phyloP scores from a whole-genome alignment of 2,329 filamentous ascomycete species.

The Aureobasidium sp. region DNA sequence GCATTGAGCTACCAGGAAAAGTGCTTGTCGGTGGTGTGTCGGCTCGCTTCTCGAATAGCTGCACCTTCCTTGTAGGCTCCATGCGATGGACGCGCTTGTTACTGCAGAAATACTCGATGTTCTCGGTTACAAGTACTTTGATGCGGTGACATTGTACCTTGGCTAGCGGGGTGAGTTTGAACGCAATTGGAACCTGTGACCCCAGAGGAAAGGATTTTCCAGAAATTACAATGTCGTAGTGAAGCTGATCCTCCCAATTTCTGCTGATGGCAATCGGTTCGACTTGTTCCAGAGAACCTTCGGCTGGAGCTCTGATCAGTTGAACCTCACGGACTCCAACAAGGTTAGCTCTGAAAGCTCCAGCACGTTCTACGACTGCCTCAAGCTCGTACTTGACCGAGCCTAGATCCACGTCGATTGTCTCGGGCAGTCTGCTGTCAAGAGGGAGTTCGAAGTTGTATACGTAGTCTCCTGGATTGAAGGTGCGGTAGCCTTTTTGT shows the following conservation, averaged over 20 bases:
- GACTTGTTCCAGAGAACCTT: constrained; percentile 80
- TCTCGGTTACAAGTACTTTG: constrained; percentile 85
- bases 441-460: constrained; percentile 78
- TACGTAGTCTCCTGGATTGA: constrained; percentile 64
- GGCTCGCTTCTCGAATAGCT: constrained; percentile 80
- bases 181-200: constrained; percentile 80
- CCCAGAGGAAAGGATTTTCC: constrained; percentile 91
- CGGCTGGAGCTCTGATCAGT: constrained; percentile 76
- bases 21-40: constrained; percentile 65
- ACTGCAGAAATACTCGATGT: constrained; percentile 81
- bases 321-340: constrained; percentile 73
- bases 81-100: constrained; percentile 78
- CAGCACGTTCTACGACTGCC: constrained; percentile 74
- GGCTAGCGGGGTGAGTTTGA: constrained; percentile 84
- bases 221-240: constrained; percentile 93
- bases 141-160: constrained; percentile 91
- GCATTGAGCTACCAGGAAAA: constrained; percentile 67
- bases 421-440: constrained; percentile 71
- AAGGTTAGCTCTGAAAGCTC: constrained; percentile 83
- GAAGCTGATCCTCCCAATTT: constrained; percentile 90
- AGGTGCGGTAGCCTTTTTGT: constrained; percentile 77
- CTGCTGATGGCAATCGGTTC: constrained; percentile 91
- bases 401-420: constrained; percentile 77
- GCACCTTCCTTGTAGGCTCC: constrained; percentile 73
- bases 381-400: constrained; percentile 84